Conservation (phyloP, 768 basidiomycete species). For the Myochromella boudieri region DNA sequence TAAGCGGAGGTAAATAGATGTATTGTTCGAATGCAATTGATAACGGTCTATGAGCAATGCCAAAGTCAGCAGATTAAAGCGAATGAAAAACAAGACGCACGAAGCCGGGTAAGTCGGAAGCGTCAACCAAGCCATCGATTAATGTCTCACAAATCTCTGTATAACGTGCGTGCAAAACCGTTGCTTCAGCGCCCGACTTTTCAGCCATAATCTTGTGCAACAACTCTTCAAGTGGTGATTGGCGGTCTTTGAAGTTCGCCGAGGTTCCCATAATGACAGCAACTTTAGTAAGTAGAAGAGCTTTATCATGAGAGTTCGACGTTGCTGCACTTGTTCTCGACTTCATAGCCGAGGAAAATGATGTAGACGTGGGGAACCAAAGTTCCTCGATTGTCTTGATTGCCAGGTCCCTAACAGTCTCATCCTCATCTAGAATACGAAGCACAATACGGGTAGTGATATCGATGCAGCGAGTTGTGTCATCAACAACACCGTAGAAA, state of each 20-base stretch:
- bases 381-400: slow-evolving; percentile 88
- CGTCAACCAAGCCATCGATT: slow-evolving; percentile 89
- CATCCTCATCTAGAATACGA: slow-evolving; percentile 91
- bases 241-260: slow-evolving; percentile 77
- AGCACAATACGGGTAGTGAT: slow-evolving; percentile 81
- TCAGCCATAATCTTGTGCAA: slow-evolving; percentile 79
- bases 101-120: slow-evolving; percentile 74
- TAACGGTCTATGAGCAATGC: slow-evolving; percentile 56
- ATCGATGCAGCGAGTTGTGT: slow-evolving; percentile 63
- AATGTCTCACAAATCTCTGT: slow-evolving; percentile 80
- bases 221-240: slow-evolving; percentile 82
- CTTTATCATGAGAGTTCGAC: slow-evolving; percentile 46
- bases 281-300: slow-evolving; percentile 61
- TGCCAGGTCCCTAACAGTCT: slow-evolving; percentile 91
- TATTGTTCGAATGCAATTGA: slow-evolving; percentile 84
- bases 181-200: slow-evolving; percentile 58
- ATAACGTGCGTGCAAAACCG: slow-evolving; percentile 64
- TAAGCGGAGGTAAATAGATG: slow-evolving; percentile 81
- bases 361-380: slow-evolving; percentile 62
- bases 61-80: slow-evolving; percentile 3
- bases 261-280: slow-evolving; percentile 85
- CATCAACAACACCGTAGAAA: slow-evolving; percentile 68
- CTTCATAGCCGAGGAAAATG: slow-evolving; percentile 37
- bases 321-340: slow-evolving; percentile 27
- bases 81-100: slow-evolving; percentile 39